Percentiles rank a stretch among this genome's conserved stretches.
phyloP scores from a whole-genome alignment of 2,329 filamentous ascomycete genomes.

The Dothideomycetidae sp. region DNA sequence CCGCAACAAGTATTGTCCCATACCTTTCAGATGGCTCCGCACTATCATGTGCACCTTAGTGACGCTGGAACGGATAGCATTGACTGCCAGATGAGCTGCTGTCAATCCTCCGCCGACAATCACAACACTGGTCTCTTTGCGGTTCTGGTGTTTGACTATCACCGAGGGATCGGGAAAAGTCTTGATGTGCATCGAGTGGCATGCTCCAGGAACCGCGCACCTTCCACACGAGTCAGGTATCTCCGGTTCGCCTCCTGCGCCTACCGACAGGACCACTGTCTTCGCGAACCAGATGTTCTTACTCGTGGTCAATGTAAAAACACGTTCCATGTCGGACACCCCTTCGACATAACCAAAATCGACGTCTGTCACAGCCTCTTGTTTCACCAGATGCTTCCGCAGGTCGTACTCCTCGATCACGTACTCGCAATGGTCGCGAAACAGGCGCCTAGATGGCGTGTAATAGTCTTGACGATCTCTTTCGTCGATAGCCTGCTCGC shows the following conservation, averaged over 20 bases:
- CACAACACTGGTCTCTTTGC: constrained; percentile 46
- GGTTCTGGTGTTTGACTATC: constrained; percentile 36
- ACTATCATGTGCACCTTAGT: constrained; percentile 57
- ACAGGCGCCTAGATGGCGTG: constrained; percentile 27
- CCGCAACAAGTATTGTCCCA: background rate
- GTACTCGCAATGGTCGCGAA: constrained; percentile 28
- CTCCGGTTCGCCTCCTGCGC: constrained; percentile 48
- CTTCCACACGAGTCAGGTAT: constrained; percentile 25
- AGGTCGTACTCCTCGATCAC: constrained; percentile 34
- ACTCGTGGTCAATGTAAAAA: constrained; percentile 52
- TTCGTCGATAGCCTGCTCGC: constrained; percentile 26
- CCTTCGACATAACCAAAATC: constrained; percentile 37
- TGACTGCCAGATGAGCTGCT: constrained; percentile 57
- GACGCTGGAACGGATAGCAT: constrained; percentile 50
- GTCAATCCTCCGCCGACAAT: constrained; percentile 65
- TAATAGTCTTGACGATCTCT: constrained; percentile 35
- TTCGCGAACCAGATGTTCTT: constrained; percentile 42
- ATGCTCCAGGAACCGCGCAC: constrained; percentile 32
- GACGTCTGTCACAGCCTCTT: constrained; percentile 49
- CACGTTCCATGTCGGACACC: constrained; percentile 30
- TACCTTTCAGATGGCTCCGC: constrained; percentile 38
- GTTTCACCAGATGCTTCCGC: constrained; percentile 37
- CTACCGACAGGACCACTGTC: constrained; percentile 55
- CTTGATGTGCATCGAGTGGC: constrained; percentile 51
- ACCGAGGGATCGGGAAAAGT: constrained; percentile 43